A percentile compares a stretch with the other conserved stretches of the same genome.
Conservation (phyloP, 2,329 filamentous ascomycete genomes). For the Didymella pinodella region DNA sequence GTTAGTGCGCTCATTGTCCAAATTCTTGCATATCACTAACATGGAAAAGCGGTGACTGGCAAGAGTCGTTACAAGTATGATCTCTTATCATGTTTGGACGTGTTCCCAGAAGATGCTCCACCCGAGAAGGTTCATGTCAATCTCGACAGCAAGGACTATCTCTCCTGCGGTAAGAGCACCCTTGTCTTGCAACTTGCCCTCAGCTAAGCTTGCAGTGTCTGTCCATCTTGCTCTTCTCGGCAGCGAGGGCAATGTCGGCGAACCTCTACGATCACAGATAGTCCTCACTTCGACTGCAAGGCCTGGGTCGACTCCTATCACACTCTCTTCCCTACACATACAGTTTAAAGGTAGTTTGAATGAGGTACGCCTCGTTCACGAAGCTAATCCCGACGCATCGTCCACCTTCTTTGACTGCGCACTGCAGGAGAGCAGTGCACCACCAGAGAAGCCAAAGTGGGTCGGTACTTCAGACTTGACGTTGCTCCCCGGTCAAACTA, state of each 20-base stretch:
- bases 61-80: slow-evolving; percentile 53
- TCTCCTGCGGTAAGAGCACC: slow-evolving; percentile 59
- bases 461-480: slow-evolving; percentile 69
- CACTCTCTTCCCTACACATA: slow-evolving; percentile 58
- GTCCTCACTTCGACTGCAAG: slow-evolving; percentile 60
- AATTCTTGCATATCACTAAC: slow-evolving; percentile 20
- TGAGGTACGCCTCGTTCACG: slow-evolving; percentile 44
- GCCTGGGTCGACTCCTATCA: slow-evolving; percentile 55
- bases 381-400: slow-evolving; percentile 22
- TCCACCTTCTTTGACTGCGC: slow-evolving; percentile 34
- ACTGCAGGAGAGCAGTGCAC: slow-evolving; percentile 39
- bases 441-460: slow-evolving; percentile 52
- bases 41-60: slow-evolving; percentile 37
- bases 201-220: slow-evolving; percentile 53
- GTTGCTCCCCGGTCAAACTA: slow-evolving; percentile 71
- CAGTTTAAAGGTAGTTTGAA: slow-evolving; percentile 60
- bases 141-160: slow-evolving; percentile 57
- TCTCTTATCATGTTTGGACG: slow-evolving; percentile 57
- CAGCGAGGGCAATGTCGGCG: slow-evolving; percentile 66
- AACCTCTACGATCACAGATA: slow-evolving; percentile 65
- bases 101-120: slow-evolving; percentile 44
- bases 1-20: slow-evolving; percentile 25
- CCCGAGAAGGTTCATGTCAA: slow-evolving; percentile 55
- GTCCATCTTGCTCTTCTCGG: slow-evolving; percentile 62
- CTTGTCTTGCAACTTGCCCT: slow-evolving; percentile 26